Evolutionary conservation across 176 grass and related monocot species (phyloP), one percentile per base, ranked within the genome.

Genomic region (Secale cereale): DNA sequence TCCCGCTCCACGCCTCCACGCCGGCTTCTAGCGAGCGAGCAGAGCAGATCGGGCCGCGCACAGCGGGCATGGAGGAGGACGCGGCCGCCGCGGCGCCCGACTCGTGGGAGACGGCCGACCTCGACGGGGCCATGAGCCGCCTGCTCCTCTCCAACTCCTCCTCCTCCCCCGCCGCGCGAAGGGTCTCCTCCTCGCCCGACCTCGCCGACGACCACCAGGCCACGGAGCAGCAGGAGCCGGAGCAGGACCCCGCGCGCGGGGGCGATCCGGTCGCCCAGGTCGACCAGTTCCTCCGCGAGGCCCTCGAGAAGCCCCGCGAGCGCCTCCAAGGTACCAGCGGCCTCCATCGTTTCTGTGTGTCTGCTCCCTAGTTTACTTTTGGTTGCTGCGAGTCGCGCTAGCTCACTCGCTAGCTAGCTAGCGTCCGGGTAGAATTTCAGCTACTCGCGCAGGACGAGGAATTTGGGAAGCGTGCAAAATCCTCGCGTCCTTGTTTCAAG

Each of bases 261-360:
- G 90, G 82, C 41, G 94, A 99, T 29, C 31, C 25, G 1, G 70
- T 85, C 16, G 30, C 61, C n/a, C 89, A 91, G 91, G 91, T 99
- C 37, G 97, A 99, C 82, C 94, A 89, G 82, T 99, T 99, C 82
- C 88, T 99, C 16, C 83, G 88, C 9, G 97, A 99, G 85, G 97
- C 97, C 1, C 82, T 99, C 76, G 97, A 99, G 91, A 99, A 99
- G 85, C 97, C 97, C 31, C 85, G 97, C 36, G 97, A 99, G 79
- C 78, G 97, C 11, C 85, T 99, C 12, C 87, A 94, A 30, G 92
- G 97, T 99, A 78, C 48, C n/a, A n/a, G n/a, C n/a, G n/a, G n/a
- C n/a, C n/a, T n/a, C n/a, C n/a, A n/a, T n/a, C n/a, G n/a, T n/a
- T n/a, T n/a, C n/a, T n/a, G n/a, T n/a, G n/a, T n/a, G n/a, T 54